phyloP scores from a whole-genome alignment of 2,329 filamentous ascomycete species.

The Aureobasidium mangrovei region DNA sequence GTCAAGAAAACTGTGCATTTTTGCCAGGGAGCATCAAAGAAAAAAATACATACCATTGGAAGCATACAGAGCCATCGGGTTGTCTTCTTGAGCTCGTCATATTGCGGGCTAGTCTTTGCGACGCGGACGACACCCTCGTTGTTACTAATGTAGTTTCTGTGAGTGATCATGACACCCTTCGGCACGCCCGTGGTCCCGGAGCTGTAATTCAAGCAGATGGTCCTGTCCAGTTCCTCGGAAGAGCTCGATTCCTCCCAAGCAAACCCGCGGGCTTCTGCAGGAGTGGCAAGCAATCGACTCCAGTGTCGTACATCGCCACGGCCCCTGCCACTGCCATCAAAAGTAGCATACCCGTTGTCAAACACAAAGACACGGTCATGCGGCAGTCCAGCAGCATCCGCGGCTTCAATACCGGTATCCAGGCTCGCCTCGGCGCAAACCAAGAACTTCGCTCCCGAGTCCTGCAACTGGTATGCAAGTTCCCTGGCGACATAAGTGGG shows the following conservation, averaged over 20 bases:
- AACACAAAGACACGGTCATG: slow-evolving; percentile 55
- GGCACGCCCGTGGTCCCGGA: slow-evolving; percentile 65
- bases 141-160: slow-evolving; percentile 68
- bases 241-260: slow-evolving; percentile 51
- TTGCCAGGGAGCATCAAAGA: neutral
- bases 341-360: slow-evolving; percentile 44
- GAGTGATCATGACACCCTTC: slow-evolving; percentile 67
- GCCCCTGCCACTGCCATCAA: slow-evolving; percentile 30
- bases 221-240: slow-evolving; percentile 42
- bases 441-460: slow-evolving; percentile 60
- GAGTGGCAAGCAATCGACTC: slow-evolving; percentile 50
- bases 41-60: slow-evolving; percentile 43
- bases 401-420: slow-evolving; percentile 58
- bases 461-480: slow-evolving; percentile 64
- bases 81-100: slow-evolving; percentile 34
- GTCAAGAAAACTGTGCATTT: neutral
- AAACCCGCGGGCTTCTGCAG: slow-evolving; percentile 47
- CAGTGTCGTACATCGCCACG: slow-evolving; percentile 49
- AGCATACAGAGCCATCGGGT: slow-evolving; percentile 55
- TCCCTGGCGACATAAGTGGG: slow-evolving; percentile 61
- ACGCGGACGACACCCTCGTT: slow-evolving; percentile 50
- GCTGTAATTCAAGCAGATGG: slow-evolving; percentile 69
- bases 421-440: slow-evolving; percentile 54
- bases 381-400: slow-evolving; percentile 47
- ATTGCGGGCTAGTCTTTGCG: slow-evolving; percentile 39